A percentile compares a stretch with the other conserved stretches of the same genome.
Conservation (phyloP, 2,329 filamentous ascomycete genomes). For the Apiospora saccharicola region DNA sequence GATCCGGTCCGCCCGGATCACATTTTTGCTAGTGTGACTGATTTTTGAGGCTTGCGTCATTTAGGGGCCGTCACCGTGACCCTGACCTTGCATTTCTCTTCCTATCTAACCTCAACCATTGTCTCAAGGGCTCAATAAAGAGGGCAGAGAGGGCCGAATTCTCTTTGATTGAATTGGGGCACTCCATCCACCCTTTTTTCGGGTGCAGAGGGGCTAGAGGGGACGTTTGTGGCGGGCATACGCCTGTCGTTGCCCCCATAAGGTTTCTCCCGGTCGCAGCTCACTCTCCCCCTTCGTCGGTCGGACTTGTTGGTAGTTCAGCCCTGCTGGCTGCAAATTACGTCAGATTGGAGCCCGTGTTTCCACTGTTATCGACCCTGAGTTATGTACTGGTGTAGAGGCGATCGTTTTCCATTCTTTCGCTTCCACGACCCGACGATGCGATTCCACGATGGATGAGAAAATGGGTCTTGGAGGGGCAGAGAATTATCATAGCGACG, state of each 20-base stretch:
- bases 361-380: not conserved
- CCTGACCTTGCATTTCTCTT: not conserved
- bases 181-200: not conserved
- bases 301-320: not conserved
- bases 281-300: not conserved
- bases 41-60: conserved; percentile 13
- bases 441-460: not conserved
- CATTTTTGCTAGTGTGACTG: conserved; percentile 16
- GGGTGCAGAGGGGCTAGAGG: too few relatives aligned
- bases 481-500: not conserved
- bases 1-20: conserved; percentile 20
- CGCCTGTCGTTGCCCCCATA: not conserved
- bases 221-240: not conserved
- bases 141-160: not conserved
- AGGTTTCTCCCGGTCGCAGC: not conserved
- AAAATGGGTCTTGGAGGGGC: not conserved
- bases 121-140: not conserved
- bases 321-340: conserved; percentile 8
- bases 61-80: not conserved
- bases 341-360: not conserved
- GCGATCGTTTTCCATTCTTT: not conserved
- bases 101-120: not conserved
- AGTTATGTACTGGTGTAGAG: not conserved
- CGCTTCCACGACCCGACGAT: conserved; percentile 4
- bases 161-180: not conserved